A percentile compares a stretch with the other conserved stretches of the same genome.
These are phyloP conservation scores for Penicillium herquei DNA, from an alignment of 495 filamentous ascomycete species.

Conservation along the genomic window DNA sequence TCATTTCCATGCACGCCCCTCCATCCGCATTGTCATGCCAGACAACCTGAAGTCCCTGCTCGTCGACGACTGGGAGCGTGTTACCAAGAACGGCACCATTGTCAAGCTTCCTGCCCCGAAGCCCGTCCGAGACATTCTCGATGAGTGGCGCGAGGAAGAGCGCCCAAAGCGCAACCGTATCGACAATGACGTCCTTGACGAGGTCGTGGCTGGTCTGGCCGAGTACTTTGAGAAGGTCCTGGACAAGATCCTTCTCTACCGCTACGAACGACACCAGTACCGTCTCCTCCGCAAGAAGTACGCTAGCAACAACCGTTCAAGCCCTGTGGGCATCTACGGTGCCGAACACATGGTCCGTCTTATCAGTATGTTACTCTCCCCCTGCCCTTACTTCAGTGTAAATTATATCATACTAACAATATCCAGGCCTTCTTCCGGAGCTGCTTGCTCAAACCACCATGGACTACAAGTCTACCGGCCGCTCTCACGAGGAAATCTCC, in stretches of 20 bases:
- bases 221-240: constrained; percentile 90
- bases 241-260: constrained; percentile 84
- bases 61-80: constrained; percentile 98
- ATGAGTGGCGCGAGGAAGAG: constrained; percentile 72
- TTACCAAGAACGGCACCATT: constrained; percentile 89
- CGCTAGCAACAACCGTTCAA: constrained; percentile 56
- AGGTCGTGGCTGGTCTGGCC: constrained; percentile 76
- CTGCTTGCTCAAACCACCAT: constrained; percentile 96
- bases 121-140: constrained; percentile 64
- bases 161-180: constrained; percentile 64
- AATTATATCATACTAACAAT: constrained; percentile 1
- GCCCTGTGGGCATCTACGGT: constrained; percentile 78
- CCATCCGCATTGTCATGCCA: constrained; percentile 73
- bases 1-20: constrained; percentile 71
- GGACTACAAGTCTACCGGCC: constrained; percentile 84
- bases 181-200: constrained; percentile 80
- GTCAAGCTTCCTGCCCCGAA: constrained; percentile 76
- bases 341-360: constrained; percentile 87
- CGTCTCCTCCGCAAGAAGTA: constrained; percentile 65
- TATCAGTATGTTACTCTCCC: constrained; percentile 62
- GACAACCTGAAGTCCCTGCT: constrained; percentile 85
- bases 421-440: constrained; percentile 81
- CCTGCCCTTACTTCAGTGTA: neutral
- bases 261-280: constrained; percentile 87
- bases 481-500: constrained; percentile 80